Conservation (phyloP, 2,329 filamentous ascomycete species). For the Plectosphaerella cucumerina region DNA sequence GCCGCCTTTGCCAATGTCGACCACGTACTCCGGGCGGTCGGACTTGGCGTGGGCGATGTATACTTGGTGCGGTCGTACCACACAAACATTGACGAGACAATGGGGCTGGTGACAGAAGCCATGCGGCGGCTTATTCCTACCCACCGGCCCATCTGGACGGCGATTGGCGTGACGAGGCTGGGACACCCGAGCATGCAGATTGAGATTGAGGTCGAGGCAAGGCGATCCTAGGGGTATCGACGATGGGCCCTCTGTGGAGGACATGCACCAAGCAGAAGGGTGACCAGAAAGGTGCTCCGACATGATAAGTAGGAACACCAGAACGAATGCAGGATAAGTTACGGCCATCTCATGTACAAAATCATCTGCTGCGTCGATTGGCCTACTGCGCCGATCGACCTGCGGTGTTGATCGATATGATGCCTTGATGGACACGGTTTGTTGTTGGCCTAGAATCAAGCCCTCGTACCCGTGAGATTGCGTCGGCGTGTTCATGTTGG, state of each 20-base stretch:
- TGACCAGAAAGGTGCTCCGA: too few species aligned
- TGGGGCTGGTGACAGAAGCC: background rate
- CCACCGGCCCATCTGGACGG: conserved; percentile 6
- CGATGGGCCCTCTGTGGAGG: background rate
- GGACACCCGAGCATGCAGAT: conserved; percentile 2
- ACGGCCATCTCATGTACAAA: too few species aligned
- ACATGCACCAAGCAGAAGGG: too few species aligned
- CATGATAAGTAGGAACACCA: too few species aligned
- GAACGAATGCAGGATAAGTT: too few species aligned
- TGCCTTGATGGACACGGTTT: too few species aligned
- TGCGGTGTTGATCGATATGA: too few species aligned
- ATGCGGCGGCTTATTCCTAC: background rate
- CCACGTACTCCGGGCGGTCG: conserved; percentile 15
- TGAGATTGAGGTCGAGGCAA: conserved; percentile 6
- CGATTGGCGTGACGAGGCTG: background rate
- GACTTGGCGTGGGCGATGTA: conserved; percentile 22
- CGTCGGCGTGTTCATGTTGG: too few species aligned
- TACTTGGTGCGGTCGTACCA: conserved; percentile 19
- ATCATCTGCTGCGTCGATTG: too few species aligned
- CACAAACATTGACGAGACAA: conserved; percentile 13
- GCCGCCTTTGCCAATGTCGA: conserved; percentile 18
- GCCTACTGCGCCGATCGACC: too few species aligned
- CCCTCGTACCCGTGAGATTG: too few species aligned
- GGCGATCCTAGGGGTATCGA: background rate
- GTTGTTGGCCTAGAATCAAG: too few species aligned